These are phyloP conservation scores for Diplodia mutila DNA, from an alignment of 2,329 filamentous ascomycete species.

Conservation along the genomic window DNA sequence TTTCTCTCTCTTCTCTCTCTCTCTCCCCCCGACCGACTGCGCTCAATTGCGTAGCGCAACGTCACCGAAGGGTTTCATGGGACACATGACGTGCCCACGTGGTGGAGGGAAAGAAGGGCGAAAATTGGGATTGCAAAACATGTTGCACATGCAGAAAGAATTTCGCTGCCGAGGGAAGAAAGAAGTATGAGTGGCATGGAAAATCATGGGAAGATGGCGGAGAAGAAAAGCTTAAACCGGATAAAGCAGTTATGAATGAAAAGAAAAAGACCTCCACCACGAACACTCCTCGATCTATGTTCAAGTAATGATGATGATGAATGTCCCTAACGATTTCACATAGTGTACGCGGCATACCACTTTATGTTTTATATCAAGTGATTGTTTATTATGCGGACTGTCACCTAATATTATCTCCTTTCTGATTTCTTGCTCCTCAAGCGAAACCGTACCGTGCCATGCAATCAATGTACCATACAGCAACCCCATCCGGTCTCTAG, in stretches of 20 bases:
- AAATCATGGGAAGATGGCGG: background rate
- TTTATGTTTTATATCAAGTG: too few relatives aligned
- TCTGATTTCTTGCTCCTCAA: too few relatives aligned
- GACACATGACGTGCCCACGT: background rate
- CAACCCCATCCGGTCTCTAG: too few relatives aligned
- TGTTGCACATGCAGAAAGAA: background rate
- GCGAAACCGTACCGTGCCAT: too few relatives aligned
- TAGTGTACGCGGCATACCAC: too few relatives aligned
- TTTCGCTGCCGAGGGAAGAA: background rate
- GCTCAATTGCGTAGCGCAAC: background rate
- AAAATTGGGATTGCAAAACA: background rate
- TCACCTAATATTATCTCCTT: too few relatives aligned
- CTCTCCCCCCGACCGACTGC: background rate
- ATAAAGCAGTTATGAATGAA: background rate
- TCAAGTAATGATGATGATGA: background rate
- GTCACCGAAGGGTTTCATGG: background rate
- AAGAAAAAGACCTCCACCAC: conserved; percentile 10
- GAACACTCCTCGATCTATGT: background rate
- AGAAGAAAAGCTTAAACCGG: background rate
- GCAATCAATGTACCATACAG: too few relatives aligned
- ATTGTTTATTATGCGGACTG: too few relatives aligned
- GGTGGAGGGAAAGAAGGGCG: background rate
- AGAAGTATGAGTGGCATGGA: background rate
- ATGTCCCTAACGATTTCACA: too few relatives aligned
- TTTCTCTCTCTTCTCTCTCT: background rate